Conservation (phyloP, 2,329 filamentous ascomycete species). For the Botrytis medusae region DNA sequence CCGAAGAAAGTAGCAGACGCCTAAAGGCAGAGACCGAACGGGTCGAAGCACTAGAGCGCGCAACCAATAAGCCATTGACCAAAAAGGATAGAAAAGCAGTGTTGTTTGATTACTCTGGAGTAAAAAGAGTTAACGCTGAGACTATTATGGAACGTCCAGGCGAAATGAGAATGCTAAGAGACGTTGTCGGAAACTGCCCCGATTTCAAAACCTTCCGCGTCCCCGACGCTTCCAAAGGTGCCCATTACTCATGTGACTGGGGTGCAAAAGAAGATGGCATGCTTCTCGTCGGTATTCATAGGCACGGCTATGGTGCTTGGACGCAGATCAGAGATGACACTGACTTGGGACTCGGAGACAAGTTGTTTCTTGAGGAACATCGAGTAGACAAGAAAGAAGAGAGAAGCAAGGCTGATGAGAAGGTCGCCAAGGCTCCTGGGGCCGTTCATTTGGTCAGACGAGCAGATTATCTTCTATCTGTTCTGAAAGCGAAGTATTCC, state of each 20-base stretch:
- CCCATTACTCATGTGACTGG: conserved; percentile 90
- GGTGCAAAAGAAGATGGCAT: conserved; percentile 93
- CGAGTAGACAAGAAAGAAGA: conserved; percentile 98
- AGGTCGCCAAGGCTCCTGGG: conserved; percentile 84
- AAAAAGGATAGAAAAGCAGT: conserved; percentile 99
- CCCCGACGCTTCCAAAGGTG: conserved; percentile 86
- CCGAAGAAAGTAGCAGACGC: conserved; percentile 68
- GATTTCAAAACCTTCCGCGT: conserved; percentile 83
- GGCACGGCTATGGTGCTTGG: conserved; percentile 96
- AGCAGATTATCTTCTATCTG: conserved; percentile 92
- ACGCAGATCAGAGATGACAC: conserved; percentile 87
- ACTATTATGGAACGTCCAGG: conserved; percentile 89
- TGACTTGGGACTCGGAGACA: conserved; percentile 81
- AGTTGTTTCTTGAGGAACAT: conserved; percentile 95
- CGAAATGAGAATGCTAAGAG: conserved; percentile 81
- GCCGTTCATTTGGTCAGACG: conserved; percentile 94
- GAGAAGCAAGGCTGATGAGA: conserved; percentile 70
- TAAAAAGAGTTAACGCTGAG: conserved; percentile 94
- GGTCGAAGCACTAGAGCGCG: conserved; percentile 63
- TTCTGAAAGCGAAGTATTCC: conserved; percentile 81
- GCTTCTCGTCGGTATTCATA: conserved; percentile 89
- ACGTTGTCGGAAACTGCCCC: conserved; percentile 63
- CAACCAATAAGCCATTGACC: conserved; percentile 76
- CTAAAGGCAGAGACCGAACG: conserved; percentile 71
- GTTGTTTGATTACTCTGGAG: conserved; percentile 87